These are phyloP conservation scores for Claviceps lovelessii DNA, from an alignment of 2,329 filamentous ascomycete species.

Conservation along the genomic window DNA sequence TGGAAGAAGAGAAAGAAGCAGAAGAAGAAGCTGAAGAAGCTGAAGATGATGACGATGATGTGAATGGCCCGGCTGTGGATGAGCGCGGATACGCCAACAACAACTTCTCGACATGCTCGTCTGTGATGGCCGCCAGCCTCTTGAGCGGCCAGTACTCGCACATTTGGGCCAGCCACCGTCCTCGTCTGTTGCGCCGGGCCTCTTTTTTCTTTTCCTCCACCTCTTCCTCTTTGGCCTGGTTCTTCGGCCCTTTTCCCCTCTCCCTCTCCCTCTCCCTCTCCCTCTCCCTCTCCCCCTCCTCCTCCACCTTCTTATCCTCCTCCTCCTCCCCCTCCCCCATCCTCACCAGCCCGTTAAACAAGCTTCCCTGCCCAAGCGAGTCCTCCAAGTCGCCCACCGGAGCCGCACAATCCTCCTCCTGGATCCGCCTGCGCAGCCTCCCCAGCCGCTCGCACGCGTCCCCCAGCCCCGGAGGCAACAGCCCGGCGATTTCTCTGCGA, in stretches of 20 bases:
- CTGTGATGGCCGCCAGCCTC: constrained; percentile 63
- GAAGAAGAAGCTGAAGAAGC: no score
- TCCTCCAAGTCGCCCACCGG: constrained; percentile 35
- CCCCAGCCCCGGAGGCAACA: constrained; percentile 63
- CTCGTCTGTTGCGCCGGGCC: constrained; percentile 54
- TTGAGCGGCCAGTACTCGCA: constrained; percentile 97
- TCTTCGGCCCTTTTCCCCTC: constrained; percentile 33
- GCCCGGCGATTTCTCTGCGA: constrained; percentile 71
- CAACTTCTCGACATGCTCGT: constrained; percentile 63
- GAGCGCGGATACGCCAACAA: constrained; percentile 55
- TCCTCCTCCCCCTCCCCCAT: constrained; percentile 40
- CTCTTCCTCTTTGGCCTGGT: constrained; percentile 6
- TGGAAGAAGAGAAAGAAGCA: no score
- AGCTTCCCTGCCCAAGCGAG: constrained; percentile 58
- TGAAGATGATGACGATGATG: no score
- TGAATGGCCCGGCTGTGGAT: not conserved
- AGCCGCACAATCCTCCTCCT: constrained; percentile 51
- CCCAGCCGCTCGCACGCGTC: constrained; percentile 65
- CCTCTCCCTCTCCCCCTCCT: constrained; percentile 6
- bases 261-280: constrained; percentile 12
- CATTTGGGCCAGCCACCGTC: constrained; percentile 88
- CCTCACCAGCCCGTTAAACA: constrained; percentile 71
- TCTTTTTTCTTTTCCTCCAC: not conserved
- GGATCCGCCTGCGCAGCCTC: constrained; percentile 51
- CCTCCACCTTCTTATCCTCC: constrained; percentile 38